Conservation (phyloP, 345 rosid genomes). For the Punica granatum region DNA sequence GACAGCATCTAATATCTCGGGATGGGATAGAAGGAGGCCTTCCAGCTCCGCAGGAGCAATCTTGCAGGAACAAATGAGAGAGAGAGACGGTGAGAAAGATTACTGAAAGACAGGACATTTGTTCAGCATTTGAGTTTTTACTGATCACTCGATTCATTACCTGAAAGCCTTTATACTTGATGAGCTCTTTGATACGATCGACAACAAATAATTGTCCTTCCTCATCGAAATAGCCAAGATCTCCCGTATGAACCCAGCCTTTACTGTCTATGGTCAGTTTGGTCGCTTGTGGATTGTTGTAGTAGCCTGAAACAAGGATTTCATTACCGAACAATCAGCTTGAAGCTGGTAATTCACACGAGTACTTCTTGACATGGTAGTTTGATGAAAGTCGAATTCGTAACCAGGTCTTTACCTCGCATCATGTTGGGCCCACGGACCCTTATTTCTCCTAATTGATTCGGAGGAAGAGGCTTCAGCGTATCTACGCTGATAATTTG, state of each 20-base stretch:
- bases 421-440: slow-evolving; percentile 91
- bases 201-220: slow-evolving; percentile 67
- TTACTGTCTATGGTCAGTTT: slow-evolving; percentile 56
- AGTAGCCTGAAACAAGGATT: slow-evolving; percentile 51
- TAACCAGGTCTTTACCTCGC: slow-evolving; percentile 41
- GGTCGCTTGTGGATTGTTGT: slow-evolving; percentile 75
- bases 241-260: slow-evolving; percentile 92
- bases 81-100: neutral
- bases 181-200: slow-evolving; percentile 88
- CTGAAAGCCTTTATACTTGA: slow-evolving; percentile 92
- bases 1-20: slow-evolving; percentile 73
- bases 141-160: slow-evolving; percentile 19
- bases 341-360: neutral
- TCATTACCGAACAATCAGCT: neutral
- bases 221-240: slow-evolving; percentile 81
- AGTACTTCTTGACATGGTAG: neutral
- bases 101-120: neutral
- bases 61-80: slow-evolving; percentile 20
- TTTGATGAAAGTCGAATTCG: neutral
- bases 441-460: slow-evolving; percentile 72
- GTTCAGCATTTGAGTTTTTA: neutral
- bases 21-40: slow-evolving; percentile 86
- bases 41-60: slow-evolving; percentile 99
- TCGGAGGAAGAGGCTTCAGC: slow-evolving; percentile 68
- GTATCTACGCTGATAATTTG: slow-evolving; percentile 55